Conservation (phyloP, 495 filamentous ascomycete genomes). For the Cercophora sp. region DNA sequence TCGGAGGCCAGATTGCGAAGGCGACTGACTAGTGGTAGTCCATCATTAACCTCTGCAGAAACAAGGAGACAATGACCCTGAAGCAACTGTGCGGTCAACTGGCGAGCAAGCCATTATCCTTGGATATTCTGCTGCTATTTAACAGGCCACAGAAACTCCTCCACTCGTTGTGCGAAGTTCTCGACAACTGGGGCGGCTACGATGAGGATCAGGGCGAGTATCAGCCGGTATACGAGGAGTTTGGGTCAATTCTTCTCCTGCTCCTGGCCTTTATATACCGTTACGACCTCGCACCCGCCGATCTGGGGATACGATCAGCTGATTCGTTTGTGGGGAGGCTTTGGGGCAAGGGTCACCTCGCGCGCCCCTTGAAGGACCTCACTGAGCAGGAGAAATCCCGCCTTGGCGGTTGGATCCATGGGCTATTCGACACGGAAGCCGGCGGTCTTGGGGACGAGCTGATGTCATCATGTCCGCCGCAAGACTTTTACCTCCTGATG, state of each 20-base stretch:
- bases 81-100: slow-evolving; percentile 79
- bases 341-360: slow-evolving; percentile 60
- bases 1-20: too few relatives aligned
- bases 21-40: slow-evolving; percentile 50
- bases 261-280: slow-evolving; percentile 80
- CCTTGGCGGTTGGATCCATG: slow-evolving; percentile 78
- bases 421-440: slow-evolving; percentile 78
- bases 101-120: slow-evolving; percentile 66
- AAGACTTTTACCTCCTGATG: slow-evolving; percentile 90
- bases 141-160: slow-evolving; percentile 70
- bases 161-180: slow-evolving; percentile 74
- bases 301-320: slow-evolving; percentile 56
- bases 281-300: slow-evolving; percentile 65
- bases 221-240: slow-evolving; percentile 95
- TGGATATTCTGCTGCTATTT: slow-evolving; percentile 88
- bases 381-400: slow-evolving; percentile 71
- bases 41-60: slow-evolving; percentile 69
- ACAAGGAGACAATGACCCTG: slow-evolving; percentile 87
- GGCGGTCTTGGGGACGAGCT: slow-evolving; percentile 74
- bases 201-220: slow-evolving; percentile 94
- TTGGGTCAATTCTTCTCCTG: slow-evolving; percentile 81
- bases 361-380: slow-evolving; percentile 60
- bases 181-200: slow-evolving; percentile 81
- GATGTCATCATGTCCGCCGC: slow-evolving; percentile 86
- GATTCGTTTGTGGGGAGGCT: slow-evolving; percentile 78